Conservation (phyloP, 1,139 yeast species). For the Saccharomyces hybrid region DNA sequence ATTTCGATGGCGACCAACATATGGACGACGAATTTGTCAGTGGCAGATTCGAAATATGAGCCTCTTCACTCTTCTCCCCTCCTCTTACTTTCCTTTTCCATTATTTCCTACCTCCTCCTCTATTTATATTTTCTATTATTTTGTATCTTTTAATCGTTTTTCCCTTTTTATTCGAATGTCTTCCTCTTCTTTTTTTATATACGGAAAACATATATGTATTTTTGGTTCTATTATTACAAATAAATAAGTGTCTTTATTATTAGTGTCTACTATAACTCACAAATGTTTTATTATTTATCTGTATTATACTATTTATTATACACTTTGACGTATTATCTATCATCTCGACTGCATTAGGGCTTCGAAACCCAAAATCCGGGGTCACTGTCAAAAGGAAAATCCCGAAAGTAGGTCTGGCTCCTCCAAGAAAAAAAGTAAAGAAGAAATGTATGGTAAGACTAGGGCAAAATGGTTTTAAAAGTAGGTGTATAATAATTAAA, state of each 20-base stretch:
- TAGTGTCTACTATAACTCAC: no score
- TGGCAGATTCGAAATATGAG: constrained; percentile 75
- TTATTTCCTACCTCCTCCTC: neutral
- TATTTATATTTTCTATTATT: neutral
- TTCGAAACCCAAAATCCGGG: no score
- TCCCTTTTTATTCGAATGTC: neutral
- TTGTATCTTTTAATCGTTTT: neutral
- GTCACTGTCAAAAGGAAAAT: no score
- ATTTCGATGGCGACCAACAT: constrained; percentile 32
- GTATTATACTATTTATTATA: no score
- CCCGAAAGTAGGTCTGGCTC: no score
- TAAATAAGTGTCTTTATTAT: no score
- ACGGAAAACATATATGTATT: neutral
- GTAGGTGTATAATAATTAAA: neutral
- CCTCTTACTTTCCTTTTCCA: neutral
- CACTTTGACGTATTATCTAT: no score
- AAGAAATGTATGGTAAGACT: no score
- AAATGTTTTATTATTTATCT: no score
- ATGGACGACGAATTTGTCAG: constrained; percentile 77
- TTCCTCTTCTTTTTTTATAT: neutral
- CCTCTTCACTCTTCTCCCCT: no score
- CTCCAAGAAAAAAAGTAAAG: no score
- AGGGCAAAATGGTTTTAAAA: neutral
- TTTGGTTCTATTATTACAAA: neutral
- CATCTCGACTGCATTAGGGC: no score